A percentile compares a stretch with the other conserved stretches of the same genome.
Conservation (phyloP, 2,329 filamentous ascomycete genomes). For the Hawksworthiomyces lignivorus region DNA sequence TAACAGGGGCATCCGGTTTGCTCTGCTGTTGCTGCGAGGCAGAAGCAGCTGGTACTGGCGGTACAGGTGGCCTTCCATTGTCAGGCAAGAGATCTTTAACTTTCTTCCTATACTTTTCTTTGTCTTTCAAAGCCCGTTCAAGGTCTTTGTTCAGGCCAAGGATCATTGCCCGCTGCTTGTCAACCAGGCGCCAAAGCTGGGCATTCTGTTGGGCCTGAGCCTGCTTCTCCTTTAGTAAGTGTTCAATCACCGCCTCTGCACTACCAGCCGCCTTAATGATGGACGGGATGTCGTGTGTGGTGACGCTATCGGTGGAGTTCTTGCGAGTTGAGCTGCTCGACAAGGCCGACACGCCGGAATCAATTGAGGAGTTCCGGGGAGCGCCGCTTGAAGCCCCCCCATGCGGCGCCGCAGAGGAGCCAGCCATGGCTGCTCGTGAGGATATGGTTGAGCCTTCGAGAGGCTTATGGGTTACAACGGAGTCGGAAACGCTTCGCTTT, state of each 20-base stretch:
- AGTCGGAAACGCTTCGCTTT: slow-evolving; percentile 35
- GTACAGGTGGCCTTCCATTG: slow-evolving; percentile 12
- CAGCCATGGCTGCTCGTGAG: slow-evolving; percentile 39
- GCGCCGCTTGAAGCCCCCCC: slow-evolving; percentile 31
- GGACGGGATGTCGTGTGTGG: slow-evolving; percentile 65
- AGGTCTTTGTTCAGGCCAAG: slow-evolving; percentile 90
- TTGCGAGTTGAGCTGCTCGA: slow-evolving; percentile 55
- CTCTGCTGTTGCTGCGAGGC: neutral
- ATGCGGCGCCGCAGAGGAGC: slow-evolving; percentile 33
- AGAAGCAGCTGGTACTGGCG: slow-evolving; percentile 8
- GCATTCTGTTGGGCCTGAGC: slow-evolving; percentile 81
- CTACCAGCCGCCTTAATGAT: slow-evolving; percentile 81
- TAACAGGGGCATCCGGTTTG: neutral
- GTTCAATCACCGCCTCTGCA: slow-evolving; percentile 79
- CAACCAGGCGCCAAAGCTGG: slow-evolving; percentile 90
- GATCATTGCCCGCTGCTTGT: slow-evolving; percentile 93
- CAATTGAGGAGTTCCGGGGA: slow-evolving; percentile 78
- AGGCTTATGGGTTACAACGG: slow-evolving; percentile 35
- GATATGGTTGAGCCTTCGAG: slow-evolving; percentile 30
- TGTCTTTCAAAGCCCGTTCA: slow-evolving; percentile 84
- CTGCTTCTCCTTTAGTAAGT: slow-evolving; percentile 85
- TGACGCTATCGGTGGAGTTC: slow-evolving; percentile 48
- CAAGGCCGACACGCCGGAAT: slow-evolving; percentile 79
- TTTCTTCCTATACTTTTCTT: slow-evolving; percentile 87
- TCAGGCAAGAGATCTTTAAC: slow-evolving; percentile 63